Base-by-base conservation (phyloP, 1,284 basidiomycete species). In the Apiotrichum gamsii region DNA sequence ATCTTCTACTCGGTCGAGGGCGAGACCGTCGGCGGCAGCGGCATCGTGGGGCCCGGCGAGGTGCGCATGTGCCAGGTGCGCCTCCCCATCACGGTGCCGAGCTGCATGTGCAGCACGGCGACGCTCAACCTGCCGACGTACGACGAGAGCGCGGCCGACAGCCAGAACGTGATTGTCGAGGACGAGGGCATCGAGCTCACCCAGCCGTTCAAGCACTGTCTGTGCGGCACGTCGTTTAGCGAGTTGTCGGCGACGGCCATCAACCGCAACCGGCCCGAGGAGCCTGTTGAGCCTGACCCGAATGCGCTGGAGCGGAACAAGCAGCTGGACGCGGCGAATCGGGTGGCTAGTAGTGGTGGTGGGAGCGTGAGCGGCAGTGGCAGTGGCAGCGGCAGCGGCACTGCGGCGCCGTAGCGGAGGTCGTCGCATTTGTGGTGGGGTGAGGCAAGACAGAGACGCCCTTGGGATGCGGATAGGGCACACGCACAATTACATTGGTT, bases 1-100 rank as follows among this genome's bases (percentile, higher is more conserved):
- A 58, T 70, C 19, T 70, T 69, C 54, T 72, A 70, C 54, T 69
- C 68, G 5, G 50, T 72, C 13, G 62, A 72, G n/a, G 69, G 65
- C 4, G 56, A 65, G 49, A 51, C 50, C 1, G 48, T 58, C 20
- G 19, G 34, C 3, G 60, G 58, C 2, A 18, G 37, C 19, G 52
- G 51, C 1, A 43, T 59, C 8, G 32, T 56, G n/a, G 65, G 66
- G 19, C 66, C 66, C 3, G 70, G 70, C 31, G 69, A 70, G 42
- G 52, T 71, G 41, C 45, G 67, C 23, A 65, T 69, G 64, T 64
- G 70, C 53, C 51, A 57, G 28, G 54, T 70, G 24, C 65, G 58
- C 24, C 47, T 67, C 30, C 61, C 63, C 4, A 48, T 70, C 24
- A 50, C 48, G 10, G 51, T 72, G 25, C 69, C 70, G 21, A 69